Base-by-base conservation (phyloP, 2,329 filamentous ascomycete species). In the Periglandula ipomoeae region DNA sequence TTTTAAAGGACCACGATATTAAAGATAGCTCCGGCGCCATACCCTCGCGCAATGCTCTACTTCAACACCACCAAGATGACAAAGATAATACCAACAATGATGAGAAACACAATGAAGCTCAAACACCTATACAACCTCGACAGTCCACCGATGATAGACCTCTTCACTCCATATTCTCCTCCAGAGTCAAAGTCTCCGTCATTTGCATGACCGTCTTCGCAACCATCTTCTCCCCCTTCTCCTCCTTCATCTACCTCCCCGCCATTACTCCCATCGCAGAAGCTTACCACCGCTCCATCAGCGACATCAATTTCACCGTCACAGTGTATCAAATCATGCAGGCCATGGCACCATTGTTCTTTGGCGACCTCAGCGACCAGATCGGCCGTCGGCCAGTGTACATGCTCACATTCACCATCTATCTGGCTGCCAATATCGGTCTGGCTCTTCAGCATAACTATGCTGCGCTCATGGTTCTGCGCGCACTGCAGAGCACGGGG, bases 281-380 rank as follows among this genome's bases (percentile, higher is more conserved):
- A 1, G 62, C 65, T n/a, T 61, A 72, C 37, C 48, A 63, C 45
- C 65, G 69, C 24, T 59, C 62, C 2, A 13, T 59, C 19, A 47
- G 47, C 11, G 39, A 59, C 20, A 66, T 72, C 55, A 71, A 72
- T 54, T 55, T 72, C 32, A 65, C 64, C 8, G 58, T 73, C 37
- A 72, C 70, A 8, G 59, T 66, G 4, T 72, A 70, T 53, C 64
- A 69, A 62, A 70, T 79, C 46, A 70, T 79, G 50, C 75, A 78
- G 65, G 75, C 70, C 22, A 54, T 79, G 3, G 69, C 74, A 1
- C 76, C 76, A 0, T 63, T 68, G 19, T 65, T 78, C 51, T 65
- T 76, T 22, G 74, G 72, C n/a, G 69, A 71, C 48, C 63, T 79
- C 17, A 70, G 71, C 15, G 76, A 79, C 56, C 63, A 58, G 35